Base-by-base conservation (phyloP, 495 filamentous ascomycete species). In the Hamigera avellanea region DNA sequence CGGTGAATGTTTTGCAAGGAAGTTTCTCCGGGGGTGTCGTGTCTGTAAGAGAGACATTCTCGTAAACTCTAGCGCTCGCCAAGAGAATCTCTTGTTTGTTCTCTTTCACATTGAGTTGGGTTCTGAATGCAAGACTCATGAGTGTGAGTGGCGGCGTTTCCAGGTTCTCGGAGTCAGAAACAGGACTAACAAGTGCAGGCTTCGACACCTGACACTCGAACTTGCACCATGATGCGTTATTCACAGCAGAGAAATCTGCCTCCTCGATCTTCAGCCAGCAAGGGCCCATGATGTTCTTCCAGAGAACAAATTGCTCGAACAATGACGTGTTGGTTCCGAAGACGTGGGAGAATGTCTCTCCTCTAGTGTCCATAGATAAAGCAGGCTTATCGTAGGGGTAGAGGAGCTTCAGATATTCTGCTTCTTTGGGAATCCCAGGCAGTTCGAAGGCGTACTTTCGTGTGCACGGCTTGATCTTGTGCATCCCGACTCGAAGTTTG, bases 231-330 rank as follows among this genome's bases (percentile, higher is more conserved):
- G 93, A 96, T 14, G 84, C 78, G 48, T 95, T 95, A 54, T 80
- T 86, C n/a, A 95, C 61, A 1, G 81, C 67, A 9, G 72, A 68
- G 56, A 93, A 93, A 52, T 95, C 76, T 23, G 80, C 83, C 37
- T 79, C 81, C 41, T 84, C 72, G 39, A 98, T 86, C 50, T 75
- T 83, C 13, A 98, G 70, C 91, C 91, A 98, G 62, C 93, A 98
- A 8, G 91, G 91, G 0, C 91, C 91, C 87, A 93, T 96, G 40
- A 98, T 83, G 43, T 89, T 87, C 59, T 93, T 95, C 83, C 86
- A 95, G 9, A 98, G 70, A 10, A 95, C 93, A 49, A 98, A 98
- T 49, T 98, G 91, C 49, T 98, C 91, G 44, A 98, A 98, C 1
- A 96, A 66, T 2, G 85, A 76, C 0, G 91, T 98, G 51, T 93